Percentiles rank a stretch among this genome's conserved stretches.
Conservation (phyloP, 2,329 filamentous ascomycete species). For the Pestalotiopsis sp. region DNA sequence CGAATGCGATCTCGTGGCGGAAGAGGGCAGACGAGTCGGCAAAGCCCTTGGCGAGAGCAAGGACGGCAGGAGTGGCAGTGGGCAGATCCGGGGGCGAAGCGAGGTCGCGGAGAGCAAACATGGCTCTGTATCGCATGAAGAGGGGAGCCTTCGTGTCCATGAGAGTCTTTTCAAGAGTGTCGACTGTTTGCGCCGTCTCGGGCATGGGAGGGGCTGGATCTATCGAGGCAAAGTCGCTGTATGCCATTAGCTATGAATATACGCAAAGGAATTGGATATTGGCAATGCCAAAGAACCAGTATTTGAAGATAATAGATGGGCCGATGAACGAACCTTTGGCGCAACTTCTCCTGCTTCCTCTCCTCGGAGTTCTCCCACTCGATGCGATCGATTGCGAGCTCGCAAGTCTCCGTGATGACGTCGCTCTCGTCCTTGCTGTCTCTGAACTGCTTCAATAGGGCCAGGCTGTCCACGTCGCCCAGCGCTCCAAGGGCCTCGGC, state of each 20-base stretch:
- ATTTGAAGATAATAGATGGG: background rate
- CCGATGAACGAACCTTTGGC: slow-evolving; percentile 65
- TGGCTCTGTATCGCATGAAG: slow-evolving; percentile 93
- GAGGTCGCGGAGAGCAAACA: slow-evolving; percentile 95
- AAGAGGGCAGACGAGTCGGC: slow-evolving; percentile 87
- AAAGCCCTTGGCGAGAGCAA: slow-evolving; percentile 83
- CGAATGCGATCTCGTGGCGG: slow-evolving; percentile 96
- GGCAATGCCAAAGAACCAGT: background rate
- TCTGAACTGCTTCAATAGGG: slow-evolving; percentile 70
- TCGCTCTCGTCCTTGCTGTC: slow-evolving; percentile 76
- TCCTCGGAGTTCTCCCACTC: slow-evolving; percentile 84
- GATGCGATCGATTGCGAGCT: slow-evolving; percentile 93
- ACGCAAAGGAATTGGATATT: background rate
- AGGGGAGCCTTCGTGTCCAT: slow-evolving; percentile 79
- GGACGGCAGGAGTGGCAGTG: slow-evolving; percentile 84
- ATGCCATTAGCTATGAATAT: slow-evolving; percentile 26
- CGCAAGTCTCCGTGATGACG: slow-evolving; percentile 91
- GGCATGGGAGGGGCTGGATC: slow-evolving; percentile 91
- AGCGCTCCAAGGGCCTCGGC: slow-evolving; percentile 92
- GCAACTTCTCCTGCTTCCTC: slow-evolving; percentile 74
- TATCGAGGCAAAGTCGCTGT: slow-evolving; percentile 90
- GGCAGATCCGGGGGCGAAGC: slow-evolving; percentile 90
- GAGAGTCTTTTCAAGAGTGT: slow-evolving; percentile 73
- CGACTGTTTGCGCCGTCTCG: slow-evolving; percentile 68
- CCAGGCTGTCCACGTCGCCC: slow-evolving; percentile 73